phyloP scores from a whole-genome alignment of 192 early-diverging fungal species.

The Pilaira anomala region DNA sequence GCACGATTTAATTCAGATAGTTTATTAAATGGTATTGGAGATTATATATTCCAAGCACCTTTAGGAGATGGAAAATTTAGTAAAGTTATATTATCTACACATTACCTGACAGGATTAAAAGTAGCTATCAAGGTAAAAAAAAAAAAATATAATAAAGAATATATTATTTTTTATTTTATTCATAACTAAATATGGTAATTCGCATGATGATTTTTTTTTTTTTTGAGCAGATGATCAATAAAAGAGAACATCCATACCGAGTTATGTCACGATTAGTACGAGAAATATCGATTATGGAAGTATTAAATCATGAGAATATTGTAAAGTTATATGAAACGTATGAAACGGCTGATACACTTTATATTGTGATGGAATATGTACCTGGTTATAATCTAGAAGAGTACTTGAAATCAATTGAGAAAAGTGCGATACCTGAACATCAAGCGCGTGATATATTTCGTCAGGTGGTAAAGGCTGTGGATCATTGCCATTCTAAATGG shows the following conservation, averaged over 20 bases:
- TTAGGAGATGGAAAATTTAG: slow-evolving; percentile 81
- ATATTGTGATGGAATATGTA: slow-evolving; percentile 86
- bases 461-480: slow-evolving; percentile 78
- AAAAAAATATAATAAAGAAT: background rate
- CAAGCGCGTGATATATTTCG: slow-evolving; percentile 83
- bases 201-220: too few species aligned
- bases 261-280: slow-evolving; percentile 68
- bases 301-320: slow-evolving; percentile 88
- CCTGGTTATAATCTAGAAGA: slow-evolving; percentile 83
- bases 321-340: slow-evolving; percentile 81
- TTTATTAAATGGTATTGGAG: slow-evolving; percentile 49
- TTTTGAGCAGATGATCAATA: slow-evolving; percentile 48
- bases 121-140: slow-evolving; percentile 33
- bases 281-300: slow-evolving; percentile 75
- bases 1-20: slow-evolving; percentile 36
- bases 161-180: background rate
- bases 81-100: slow-evolving; percentile 70
- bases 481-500: slow-evolving; percentile 64
- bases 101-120: slow-evolving; percentile 42
- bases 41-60: slow-evolving; percentile 72
- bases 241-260: slow-evolving; percentile 44
- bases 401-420: slow-evolving; percentile 57
- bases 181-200: background rate
- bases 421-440: slow-evolving; percentile 69
- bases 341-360: slow-evolving; percentile 76